Conservation (phyloP, 352 stramenopile genomes). For the Phytophthora constricta region DNA sequence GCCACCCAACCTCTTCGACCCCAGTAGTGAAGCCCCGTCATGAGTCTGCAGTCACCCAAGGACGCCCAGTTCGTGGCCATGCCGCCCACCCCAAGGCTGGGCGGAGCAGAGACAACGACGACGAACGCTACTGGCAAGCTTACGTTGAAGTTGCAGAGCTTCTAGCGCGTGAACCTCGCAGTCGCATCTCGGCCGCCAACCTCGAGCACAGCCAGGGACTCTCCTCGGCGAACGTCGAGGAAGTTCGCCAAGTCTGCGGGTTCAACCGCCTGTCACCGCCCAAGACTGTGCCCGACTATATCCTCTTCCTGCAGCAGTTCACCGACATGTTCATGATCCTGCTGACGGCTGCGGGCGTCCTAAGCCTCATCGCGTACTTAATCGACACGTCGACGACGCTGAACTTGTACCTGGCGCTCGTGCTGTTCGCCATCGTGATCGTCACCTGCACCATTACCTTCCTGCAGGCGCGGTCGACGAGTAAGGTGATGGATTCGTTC, state of each 20-base stretch:
- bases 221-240: conserved; percentile 17
- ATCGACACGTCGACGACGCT: conserved; percentile 45
- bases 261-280: conserved; percentile 50
- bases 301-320: conserved; percentile 54
- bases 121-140: conserved; percentile 48
- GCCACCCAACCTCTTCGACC: no score
- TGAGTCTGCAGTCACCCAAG: conserved; percentile 1
- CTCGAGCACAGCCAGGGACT: conserved; percentile 44
- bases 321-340: conserved; percentile 58
- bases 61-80: conserved; percentile 23
- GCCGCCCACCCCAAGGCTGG: conserved; percentile 15
- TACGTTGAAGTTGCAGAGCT: conserved; percentile 45
- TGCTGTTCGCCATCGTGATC: conserved; percentile 52
- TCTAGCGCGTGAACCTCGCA: conserved; percentile 21
- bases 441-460: conserved; percentile 51
- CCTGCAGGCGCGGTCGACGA: conserved; percentile 44
- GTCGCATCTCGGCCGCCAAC: conserved; percentile 33
- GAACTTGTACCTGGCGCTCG: conserved; percentile 51
- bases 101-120: conserved; percentile 13
- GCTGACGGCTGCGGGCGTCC: conserved; percentile 36
- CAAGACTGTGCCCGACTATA: conserved; percentile 37
- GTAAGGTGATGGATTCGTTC: conserved; percentile 61
- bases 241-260: conserved; percentile 29
- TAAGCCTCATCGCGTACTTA: conserved; percentile 50
- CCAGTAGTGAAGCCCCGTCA: not conserved